Conservation (phyloP, 75 land plant species). For the Cryptomeria japonica region DNA sequence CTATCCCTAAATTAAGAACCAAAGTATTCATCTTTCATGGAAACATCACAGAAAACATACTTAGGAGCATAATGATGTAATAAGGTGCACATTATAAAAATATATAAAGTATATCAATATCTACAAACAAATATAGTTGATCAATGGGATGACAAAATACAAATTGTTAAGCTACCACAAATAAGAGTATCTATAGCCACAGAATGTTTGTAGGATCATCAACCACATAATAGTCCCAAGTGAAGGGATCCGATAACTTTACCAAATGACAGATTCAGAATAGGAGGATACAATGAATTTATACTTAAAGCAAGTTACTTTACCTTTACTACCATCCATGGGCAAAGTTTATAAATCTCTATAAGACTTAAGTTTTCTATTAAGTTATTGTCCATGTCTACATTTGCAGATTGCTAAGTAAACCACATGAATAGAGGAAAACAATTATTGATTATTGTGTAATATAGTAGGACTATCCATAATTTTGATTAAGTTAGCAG, state of each 20-base stretch:
- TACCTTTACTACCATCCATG: too few species aligned
- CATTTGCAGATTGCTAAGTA: too few species aligned
- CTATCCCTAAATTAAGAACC: neutral
- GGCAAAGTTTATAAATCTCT: too few species aligned
- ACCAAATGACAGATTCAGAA: neutral
- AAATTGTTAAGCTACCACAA: neutral
- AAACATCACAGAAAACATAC: neutral
- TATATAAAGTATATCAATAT: neutral
- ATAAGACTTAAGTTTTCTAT: too few species aligned
- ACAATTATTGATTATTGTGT: too few species aligned
- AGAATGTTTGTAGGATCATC: neutral
- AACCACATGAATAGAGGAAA: too few species aligned
- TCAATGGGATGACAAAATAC: neutral
- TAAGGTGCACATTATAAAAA: neutral
- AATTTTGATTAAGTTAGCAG: neutral
- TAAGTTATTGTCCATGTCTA: too few species aligned
- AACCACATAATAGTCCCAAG: neutral
- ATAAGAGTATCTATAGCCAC: neutral
- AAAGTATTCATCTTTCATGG: neutral
- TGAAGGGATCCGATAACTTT: neutral
- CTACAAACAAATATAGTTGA: neutral
- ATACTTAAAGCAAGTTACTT: neutral
- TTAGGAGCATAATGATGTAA: neutral
- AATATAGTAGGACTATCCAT: neutral
- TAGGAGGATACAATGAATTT: neutral